Evolutionary conservation across 108 stramenopile genomes (phyloP).

Genomic region (Cylindrotheca fusiformis): DNA sequence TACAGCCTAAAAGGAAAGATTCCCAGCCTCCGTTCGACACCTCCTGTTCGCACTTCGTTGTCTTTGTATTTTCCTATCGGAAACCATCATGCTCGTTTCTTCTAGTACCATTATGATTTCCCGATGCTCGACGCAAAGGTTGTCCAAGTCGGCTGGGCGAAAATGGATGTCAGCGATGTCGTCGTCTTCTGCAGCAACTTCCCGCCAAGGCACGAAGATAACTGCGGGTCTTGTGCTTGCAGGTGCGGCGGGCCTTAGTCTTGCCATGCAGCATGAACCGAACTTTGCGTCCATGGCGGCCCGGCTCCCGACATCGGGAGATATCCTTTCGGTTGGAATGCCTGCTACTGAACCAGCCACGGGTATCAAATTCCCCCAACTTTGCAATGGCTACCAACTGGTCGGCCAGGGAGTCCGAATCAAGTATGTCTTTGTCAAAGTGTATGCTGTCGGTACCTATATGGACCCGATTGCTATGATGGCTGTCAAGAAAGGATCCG

Average conservation of each 20-base stretch:
- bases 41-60: no score
- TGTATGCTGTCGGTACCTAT: slow-evolving; percentile 88
- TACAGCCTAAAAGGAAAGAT: no score
- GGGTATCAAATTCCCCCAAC: slow-evolving; percentile 74
- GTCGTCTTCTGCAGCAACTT: not conserved
- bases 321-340: slow-evolving; percentile 51
- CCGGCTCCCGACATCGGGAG: slow-evolving; percentile 42
- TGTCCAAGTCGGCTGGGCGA: not conserved
- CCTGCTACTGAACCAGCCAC: slow-evolving; percentile 70
- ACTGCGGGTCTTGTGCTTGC: not conserved
- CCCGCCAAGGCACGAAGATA: not conserved
- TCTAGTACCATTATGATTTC: no score
- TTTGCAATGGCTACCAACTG: slow-evolving; percentile 74
- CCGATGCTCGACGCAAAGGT: no score
- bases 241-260: not conserved
- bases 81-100: no score
- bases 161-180: not conserved
- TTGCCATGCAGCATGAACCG: slow-evolving; percentile 7
- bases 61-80: no score
- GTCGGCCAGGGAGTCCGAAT: slow-evolving; percentile 83
- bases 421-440: slow-evolving; percentile 89
- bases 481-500: slow-evolving; percentile 52
- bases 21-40: no score
- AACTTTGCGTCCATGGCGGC: slow-evolving; percentile 6
- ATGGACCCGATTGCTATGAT: slow-evolving; percentile 78